A percentile compares a stretch with the other conserved stretches of the same genome.
These are phyloP conservation scores for Aureobasidium sp. DNA, from an alignment of 2,329 filamentous ascomycete genomes.

Conservation along the genomic window DNA sequence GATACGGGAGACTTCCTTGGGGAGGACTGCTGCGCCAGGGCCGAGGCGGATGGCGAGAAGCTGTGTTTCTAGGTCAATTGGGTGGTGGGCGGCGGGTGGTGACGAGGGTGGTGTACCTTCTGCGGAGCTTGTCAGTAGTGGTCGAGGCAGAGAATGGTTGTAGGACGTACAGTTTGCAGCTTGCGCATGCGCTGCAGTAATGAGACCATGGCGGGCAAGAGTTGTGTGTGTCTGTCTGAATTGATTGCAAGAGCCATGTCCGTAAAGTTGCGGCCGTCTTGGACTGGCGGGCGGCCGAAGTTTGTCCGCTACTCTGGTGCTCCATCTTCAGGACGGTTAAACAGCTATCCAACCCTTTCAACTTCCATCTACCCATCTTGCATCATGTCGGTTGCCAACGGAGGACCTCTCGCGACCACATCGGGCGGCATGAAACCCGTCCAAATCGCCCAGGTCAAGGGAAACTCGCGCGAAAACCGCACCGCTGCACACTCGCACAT, in stretches of 20 bases:
- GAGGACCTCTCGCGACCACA: conserved; percentile 15
- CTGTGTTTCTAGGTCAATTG: conserved; percentile 39
- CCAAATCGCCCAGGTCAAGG: conserved; percentile 30
- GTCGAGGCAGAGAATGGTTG: too few relatives aligned
- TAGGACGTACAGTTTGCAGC: conserved; percentile 58
- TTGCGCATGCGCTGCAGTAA: conserved; percentile 65
- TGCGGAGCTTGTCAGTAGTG: conserved; percentile 11
- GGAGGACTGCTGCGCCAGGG: conserved; percentile 74
- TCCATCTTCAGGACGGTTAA: neutral
- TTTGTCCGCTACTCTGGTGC: neutral
- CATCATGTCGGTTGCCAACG: conserved; percentile 13
- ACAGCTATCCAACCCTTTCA: conserved; percentile 7
- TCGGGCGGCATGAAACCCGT: conserved; percentile 27
- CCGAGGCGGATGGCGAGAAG: conserved; percentile 70
- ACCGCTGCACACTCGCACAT: conserved; percentile 98
- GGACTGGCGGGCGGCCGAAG: neutral
- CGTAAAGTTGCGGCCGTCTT: neutral
- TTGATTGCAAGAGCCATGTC: neutral
- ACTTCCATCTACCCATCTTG: neutral
- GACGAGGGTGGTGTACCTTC: conserved; percentile 15
- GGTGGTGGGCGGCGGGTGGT: conserved; percentile 11
- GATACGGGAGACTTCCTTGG: conserved; percentile 66
- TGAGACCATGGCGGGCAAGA: conserved; percentile 42
- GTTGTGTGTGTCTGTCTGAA: neutral
- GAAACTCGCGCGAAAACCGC: conserved; percentile 68